Conservation (phyloP, 2,329 filamentous ascomycete genomes). For the Ophiostoma sp. region DNA sequence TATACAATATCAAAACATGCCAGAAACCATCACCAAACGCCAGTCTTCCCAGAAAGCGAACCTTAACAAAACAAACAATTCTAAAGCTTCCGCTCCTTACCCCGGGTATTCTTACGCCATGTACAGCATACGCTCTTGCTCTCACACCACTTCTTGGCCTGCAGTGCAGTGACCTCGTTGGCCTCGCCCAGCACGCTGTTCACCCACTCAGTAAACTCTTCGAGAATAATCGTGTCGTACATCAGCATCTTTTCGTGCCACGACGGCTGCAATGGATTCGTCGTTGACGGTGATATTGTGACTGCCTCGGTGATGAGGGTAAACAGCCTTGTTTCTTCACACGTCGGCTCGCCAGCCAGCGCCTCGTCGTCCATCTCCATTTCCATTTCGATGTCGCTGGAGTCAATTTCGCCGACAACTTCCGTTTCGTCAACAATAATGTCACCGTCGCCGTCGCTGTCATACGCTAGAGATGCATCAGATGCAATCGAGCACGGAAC, state of each 20-base stretch:
- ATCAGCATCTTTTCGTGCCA: slow-evolving; percentile 94
- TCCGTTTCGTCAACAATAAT: slow-evolving; percentile 30
- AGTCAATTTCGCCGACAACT: slow-evolving; percentile 31
- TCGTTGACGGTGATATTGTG: slow-evolving; percentile 45
- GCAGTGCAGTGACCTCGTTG: slow-evolving; percentile 50
- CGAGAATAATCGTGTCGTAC: slow-evolving; percentile 84
- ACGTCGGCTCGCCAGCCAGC: slow-evolving; percentile 35
- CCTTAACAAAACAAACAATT: neutral
- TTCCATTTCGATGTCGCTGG: slow-evolving; percentile 31
- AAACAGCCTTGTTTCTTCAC: slow-evolving; percentile 45
- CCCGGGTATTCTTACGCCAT: slow-evolving; percentile 55
- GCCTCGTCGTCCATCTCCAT: slow-evolving; percentile 36
- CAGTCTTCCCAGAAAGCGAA: neutral
- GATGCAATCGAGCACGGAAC: slow-evolving; percentile 3
- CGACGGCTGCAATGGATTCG: slow-evolving; percentile 50
- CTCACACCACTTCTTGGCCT: slow-evolving; percentile 88
- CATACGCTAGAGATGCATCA: slow-evolving; percentile 28
- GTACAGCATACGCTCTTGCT: slow-evolving; percentile 79
- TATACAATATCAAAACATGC: neutral
- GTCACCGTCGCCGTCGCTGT: slow-evolving; percentile 29
- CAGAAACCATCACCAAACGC: neutral
- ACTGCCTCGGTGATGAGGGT: slow-evolving; percentile 52
- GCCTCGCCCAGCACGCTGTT: slow-evolving; percentile 63
- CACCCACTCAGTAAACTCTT: slow-evolving; percentile 78
- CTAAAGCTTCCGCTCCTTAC: slow-evolving; percentile 50